Conservation (phyloP, 2,329 filamentous ascomycete species). For the Microdochium nivale region DNA sequence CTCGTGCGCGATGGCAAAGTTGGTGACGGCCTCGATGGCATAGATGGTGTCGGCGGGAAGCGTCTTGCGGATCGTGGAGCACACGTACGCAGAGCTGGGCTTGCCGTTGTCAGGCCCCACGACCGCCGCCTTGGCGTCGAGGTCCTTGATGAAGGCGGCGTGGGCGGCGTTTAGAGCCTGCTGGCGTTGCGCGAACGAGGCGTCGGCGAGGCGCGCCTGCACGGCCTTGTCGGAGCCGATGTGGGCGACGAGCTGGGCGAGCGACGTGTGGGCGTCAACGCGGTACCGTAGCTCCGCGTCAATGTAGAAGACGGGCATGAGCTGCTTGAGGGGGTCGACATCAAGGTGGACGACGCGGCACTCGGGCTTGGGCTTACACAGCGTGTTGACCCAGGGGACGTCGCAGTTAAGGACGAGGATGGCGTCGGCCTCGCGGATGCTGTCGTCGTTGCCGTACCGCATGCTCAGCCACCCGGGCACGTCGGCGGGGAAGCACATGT, state of each 20-base stretch:
- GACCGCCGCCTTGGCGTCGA: constrained; percentile 49
- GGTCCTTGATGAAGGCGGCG: constrained; percentile 46
- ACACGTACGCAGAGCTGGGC: constrained; percentile 44
- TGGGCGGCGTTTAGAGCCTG: constrained; percentile 43
- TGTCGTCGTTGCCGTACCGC: constrained; percentile 64
- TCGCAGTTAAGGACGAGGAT: constrained; percentile 85
- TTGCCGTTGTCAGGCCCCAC: constrained; percentile 52
- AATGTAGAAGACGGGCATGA: constrained; percentile 69
- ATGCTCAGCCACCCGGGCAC: constrained; percentile 63
- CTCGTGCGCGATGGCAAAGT: constrained; percentile 57
- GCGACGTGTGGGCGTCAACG: constrained; percentile 53
- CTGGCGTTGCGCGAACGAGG: constrained; percentile 16
- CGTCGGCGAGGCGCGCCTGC: constrained; percentile 14
- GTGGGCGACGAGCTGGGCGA: constrained; percentile 65
- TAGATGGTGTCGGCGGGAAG: constrained; percentile 52
- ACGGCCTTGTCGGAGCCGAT: too few relatives aligned
- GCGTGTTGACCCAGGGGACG: constrained; percentile 87
- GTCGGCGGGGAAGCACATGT: constrained; percentile 74
- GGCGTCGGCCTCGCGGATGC: constrained; percentile 69
- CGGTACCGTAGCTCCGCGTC: constrained; percentile 56
- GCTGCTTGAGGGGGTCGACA: constrained; percentile 58
- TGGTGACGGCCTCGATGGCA: constrained; percentile 67
- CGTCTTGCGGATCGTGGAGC: constrained; percentile 21
- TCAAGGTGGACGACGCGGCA: constrained; percentile 58
- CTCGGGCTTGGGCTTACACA: constrained; percentile 46